Evolutionary conservation across 2,329 filamentous ascomycete genomes (phyloP).

Genomic region (Aspergillus sp.): DNA sequence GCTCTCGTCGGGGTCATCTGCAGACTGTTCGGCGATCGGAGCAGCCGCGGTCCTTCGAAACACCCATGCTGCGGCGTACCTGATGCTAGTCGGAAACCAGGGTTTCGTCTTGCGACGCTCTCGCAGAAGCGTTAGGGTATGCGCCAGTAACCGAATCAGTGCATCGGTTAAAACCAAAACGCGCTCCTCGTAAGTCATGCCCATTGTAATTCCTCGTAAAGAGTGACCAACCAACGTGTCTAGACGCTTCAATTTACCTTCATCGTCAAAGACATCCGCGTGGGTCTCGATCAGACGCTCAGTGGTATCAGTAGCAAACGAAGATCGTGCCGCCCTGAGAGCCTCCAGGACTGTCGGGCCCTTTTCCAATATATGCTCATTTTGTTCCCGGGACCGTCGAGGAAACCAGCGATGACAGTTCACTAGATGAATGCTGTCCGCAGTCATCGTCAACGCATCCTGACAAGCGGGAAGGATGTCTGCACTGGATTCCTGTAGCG

Average conservation of each 20-base stretch:
- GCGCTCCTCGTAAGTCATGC: slow-evolving; percentile 44
- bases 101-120: slow-evolving; percentile 29
- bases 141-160: slow-evolving; percentile 30
- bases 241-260: slow-evolving; percentile 28
- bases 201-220: slow-evolving; percentile 36
- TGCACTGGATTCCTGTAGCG: slow-evolving; percentile 21
- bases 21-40: slow-evolving; percentile 13
- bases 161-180: slow-evolving; percentile 23
- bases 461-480: slow-evolving; percentile 21
- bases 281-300: slow-evolving; percentile 35
- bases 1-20: slow-evolving; percentile 18
- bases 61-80: slow-evolving; percentile 35
- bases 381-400: slow-evolving; percentile 13
- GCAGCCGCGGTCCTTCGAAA: slow-evolving; percentile 19
- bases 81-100: slow-evolving; percentile 38
- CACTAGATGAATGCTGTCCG: slow-evolving; percentile 22
- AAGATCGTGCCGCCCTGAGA: slow-evolving; percentile 18
- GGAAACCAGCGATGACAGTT: slow-evolving; percentile 23
- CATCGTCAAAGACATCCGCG: slow-evolving; percentile 35
- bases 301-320: slow-evolving; percentile 29
- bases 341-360: slow-evolving; percentile 13
- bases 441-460: slow-evolving; percentile 14
- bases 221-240: neutral
- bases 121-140: slow-evolving; percentile 31
- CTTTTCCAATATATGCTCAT: slow-evolving; percentile 14